Evolutionary conservation across 108 stramenopile species (phyloP).

Genomic region (Thalassiosira profunda): DNA sequence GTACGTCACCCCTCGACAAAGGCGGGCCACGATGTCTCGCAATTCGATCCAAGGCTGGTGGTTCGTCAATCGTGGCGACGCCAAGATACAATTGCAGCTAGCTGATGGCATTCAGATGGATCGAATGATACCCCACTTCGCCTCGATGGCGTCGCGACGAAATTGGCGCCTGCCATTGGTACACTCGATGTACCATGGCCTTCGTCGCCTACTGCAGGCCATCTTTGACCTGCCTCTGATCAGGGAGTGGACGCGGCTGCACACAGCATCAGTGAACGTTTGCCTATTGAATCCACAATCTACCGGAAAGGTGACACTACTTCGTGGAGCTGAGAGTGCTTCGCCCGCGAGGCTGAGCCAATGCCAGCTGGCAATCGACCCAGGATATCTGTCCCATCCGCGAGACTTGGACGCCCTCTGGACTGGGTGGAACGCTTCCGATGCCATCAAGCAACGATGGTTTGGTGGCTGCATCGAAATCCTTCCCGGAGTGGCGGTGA

Average conservation of each 20-base stretch:
- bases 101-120: constrained; percentile 43
- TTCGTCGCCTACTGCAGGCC: background rate
- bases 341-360: constrained; percentile 40
- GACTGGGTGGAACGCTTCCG: constrained; percentile 31
- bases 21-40: background rate
- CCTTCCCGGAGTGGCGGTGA: constrained; percentile 22
- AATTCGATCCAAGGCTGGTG: constrained; percentile 38
- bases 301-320: constrained; percentile 24
- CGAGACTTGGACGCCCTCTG: constrained; percentile 51
- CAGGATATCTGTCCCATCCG: constrained; percentile 58
- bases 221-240: constrained; percentile 1
- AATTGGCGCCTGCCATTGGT: constrained; percentile 9
- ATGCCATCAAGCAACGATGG: constrained; percentile 6
- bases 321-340: constrained; percentile 17
- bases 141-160: constrained; percentile 35
- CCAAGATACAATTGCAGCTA: constrained; percentile 39
- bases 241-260: constrained; percentile 31
- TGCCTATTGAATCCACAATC: constrained; percentile 51
- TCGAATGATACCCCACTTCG: constrained; percentile 46
- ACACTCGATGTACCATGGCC: background rate
- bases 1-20: constrained; percentile 26
- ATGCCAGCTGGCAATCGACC: constrained; percentile 49
- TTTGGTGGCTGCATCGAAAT: constrained; percentile 19
- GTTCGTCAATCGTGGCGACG: background rate
- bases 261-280: constrained; percentile 31